Evolutionary conservation across 805 yeast species (phyloP).

Genomic region (Hanseniaspora thailandica): DNA sequence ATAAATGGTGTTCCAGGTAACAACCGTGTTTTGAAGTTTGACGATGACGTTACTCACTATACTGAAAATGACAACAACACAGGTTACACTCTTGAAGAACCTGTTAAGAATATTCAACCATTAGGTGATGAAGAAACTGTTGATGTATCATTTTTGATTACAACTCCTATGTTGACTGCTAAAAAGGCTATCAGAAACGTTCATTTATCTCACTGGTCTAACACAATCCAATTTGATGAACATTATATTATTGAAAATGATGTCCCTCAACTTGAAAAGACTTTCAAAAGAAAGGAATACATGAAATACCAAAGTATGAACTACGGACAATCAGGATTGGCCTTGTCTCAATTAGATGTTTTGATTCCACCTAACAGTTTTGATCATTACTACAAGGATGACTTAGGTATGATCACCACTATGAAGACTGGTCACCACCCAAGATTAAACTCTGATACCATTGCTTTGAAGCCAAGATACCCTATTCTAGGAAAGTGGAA

Average conservation of each 20-base stretch:
- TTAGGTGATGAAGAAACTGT: neutral
- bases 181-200: conserved; percentile 42
- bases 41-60: neutral
- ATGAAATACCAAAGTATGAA: conserved; percentile 30
- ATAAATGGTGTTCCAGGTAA: neutral
- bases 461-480: conserved; percentile 69
- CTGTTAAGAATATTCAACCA: neutral
- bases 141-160: conserved; percentile 40
- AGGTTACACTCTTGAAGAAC: neutral
- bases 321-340: conserved; percentile 37
- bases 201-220: conserved; percentile 83
- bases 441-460: conserved; percentile 21
- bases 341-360: conserved; percentile 51
- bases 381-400: conserved; percentile 74
- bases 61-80: neutral
- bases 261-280: conserved; percentile 57
- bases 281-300: conserved; percentile 75
- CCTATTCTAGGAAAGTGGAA: conserved; percentile 97
- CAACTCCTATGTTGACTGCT: conserved; percentile 42
- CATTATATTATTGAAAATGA: conserved; percentile 67
- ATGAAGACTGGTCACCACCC: conserved; percentile 31
- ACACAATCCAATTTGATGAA: conserved; percentile 66
- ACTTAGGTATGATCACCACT: conserved; percentile 88
- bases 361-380: conserved; percentile 39
- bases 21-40: neutral